These are phyloP conservation scores for Talaromyces nanjingensis DNA, from an alignment of 495 filamentous ascomycete genomes.

Conservation along the genomic window DNA sequence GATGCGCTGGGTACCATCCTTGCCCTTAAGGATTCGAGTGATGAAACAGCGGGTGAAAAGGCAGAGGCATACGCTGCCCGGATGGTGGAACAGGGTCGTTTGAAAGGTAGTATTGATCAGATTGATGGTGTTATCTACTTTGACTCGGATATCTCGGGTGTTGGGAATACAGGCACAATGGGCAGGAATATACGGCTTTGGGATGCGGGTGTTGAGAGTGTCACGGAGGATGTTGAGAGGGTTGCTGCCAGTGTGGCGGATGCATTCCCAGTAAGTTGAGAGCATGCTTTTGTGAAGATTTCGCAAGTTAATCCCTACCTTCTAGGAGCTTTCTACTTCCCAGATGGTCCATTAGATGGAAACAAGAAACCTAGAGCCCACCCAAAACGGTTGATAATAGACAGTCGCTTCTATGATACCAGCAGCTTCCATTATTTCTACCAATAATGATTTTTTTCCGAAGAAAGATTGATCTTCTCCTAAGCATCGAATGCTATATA, in stretches of 20 bases:
- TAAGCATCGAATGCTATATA: too few relatives aligned
- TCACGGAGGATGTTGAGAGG: slow-evolving; percentile 84
- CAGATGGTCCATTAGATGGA: slow-evolving; percentile 19
- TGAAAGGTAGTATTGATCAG: slow-evolving; percentile 88
- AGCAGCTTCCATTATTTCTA: background rate
- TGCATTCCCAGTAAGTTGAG: slow-evolving; percentile 31
- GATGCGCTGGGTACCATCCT: slow-evolving; percentile 70
- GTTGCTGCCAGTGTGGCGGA: slow-evolving; percentile 50
- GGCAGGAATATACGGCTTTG: slow-evolving; percentile 67
- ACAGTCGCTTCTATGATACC: background rate
- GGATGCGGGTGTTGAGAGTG: slow-evolving; percentile 78
- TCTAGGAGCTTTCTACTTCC: slow-evolving; percentile 14
- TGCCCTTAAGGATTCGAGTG: slow-evolving; percentile 45
- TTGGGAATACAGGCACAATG: slow-evolving; percentile 45
- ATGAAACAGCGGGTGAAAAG: slow-evolving; percentile 56
- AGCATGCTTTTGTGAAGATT: background rate
- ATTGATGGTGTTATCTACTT: slow-evolving; percentile 87
- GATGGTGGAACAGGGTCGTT: slow-evolving; percentile 91
- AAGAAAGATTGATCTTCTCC: too few relatives aligned
- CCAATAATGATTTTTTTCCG: background rate
- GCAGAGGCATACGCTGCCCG: slow-evolving; percentile 87
- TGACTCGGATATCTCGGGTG: slow-evolving; percentile 56
- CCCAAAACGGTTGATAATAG: background rate
- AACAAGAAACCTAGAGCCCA: background rate
- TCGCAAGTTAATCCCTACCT: background rate